Base-by-base conservation (phyloP, 176 grass and related monocot species). In the Musa schizocarpa region DNA sequence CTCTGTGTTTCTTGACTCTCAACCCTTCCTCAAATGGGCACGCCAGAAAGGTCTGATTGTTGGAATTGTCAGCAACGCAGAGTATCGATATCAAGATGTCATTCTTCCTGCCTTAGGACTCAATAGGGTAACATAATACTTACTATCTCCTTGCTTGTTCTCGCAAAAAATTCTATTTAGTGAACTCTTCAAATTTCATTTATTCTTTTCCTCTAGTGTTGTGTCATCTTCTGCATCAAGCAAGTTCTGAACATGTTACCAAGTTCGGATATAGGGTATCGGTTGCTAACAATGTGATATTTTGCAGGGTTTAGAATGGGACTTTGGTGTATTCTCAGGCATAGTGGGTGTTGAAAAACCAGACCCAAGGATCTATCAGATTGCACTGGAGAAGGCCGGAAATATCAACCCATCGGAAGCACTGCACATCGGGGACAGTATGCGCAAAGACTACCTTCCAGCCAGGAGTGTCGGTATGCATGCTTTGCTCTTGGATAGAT, bases 71-170 rank as follows among this genome's bases (percentile, higher is more conserved):
- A 99, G 90, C 88, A 88, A 99, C 75, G 90, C 95, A 53, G 95
- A 94, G 73, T 99, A 94, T 50, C 90, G 95, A 7, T 94, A 99
- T 77, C 86, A 91, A 75, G 95, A 99, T 63, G 90, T 92, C 43
- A 89, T 99, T 26, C 82, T 94, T 73, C 95, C 95, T 68, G 86
- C 90, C 17, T 82, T 94, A 61, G 95, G 91, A 13, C 59, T 99
- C 24, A 82, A 94, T 69, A 52, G 77, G 85, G 85, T 82, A 68
- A 26, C 5, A 55, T 62, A 4, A 62, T 19, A 7, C 19, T 6
- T 29, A 3, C 3, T 9, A 6, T 68, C 34, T 68, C 11, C 2
- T 69, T 61, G 20, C 22, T 74, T 56, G 50, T n/a, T 26, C 58
- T 65, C 12, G 26, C 56, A 62, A 81, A 69, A 0, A 21, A 17